phyloP scores from a whole-genome alignment of 1,284 basidiomycete genomes.

The Thelephora terrestris region DNA sequence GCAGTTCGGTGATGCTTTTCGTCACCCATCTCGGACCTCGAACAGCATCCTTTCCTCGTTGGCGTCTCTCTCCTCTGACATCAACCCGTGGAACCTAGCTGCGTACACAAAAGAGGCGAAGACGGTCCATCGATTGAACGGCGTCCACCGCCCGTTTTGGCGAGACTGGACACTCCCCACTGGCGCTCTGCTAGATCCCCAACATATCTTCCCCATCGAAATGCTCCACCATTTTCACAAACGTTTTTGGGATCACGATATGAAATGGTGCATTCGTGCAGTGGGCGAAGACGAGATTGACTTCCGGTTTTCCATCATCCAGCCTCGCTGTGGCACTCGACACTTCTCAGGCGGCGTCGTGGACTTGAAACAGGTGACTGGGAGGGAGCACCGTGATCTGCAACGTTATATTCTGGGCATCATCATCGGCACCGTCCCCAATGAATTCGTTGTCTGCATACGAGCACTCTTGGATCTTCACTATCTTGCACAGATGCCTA shows the following conservation, averaged over 20 bases:
- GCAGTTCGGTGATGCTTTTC: neutral
- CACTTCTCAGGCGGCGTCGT: neutral
- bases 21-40: neutral
- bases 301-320: neutral
- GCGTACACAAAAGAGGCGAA: neutral
- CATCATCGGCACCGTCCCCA: too few relatives aligned
- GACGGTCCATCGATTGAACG: too few relatives aligned
- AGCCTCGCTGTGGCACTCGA: neutral
- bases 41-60: neutral
- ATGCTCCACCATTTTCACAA: too few relatives aligned
- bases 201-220: too few relatives aligned
- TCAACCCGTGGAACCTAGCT: neutral
- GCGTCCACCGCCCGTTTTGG: too few relatives aligned
- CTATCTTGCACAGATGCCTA: neutral
- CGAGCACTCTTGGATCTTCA: neutral
- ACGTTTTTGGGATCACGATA: conserved; percentile 2
- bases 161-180: too few relatives aligned
- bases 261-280: neutral
- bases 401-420: too few relatives aligned
- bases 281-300: neutral
- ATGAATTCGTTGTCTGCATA: neutral
- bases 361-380: neutral
- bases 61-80: neutral
- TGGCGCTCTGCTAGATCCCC: too few relatives aligned
- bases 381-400: neutral